Percentiles rank a stretch among this genome's conserved stretches.
These are phyloP conservation scores for Debaryomyces maramus DNA, from an alignment of 805 yeast species.

Conservation along the genomic window DNA sequence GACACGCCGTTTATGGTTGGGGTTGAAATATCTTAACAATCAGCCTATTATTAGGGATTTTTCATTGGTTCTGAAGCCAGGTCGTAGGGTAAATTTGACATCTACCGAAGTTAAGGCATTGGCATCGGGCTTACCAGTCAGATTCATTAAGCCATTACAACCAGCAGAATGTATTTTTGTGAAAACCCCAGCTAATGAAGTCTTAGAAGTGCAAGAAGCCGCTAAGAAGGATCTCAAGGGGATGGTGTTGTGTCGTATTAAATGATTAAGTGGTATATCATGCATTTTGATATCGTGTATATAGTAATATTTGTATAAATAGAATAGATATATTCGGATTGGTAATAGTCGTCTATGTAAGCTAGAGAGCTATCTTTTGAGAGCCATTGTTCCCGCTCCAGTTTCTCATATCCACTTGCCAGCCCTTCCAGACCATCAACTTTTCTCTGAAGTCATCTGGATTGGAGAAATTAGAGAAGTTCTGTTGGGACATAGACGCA, in stretches of 20 bases:
- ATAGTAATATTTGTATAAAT: conserved; percentile 6
- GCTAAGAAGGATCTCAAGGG: conserved; percentile 71
- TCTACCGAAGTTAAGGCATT: conserved; percentile 66
- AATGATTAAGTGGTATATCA: conserved; percentile 20
- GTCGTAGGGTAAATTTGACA: conserved; percentile 65
- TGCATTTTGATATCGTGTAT: conserved; percentile 6
- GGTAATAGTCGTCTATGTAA: background rate
- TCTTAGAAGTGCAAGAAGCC: conserved; percentile 85
- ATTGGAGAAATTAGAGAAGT: conserved; percentile 12
- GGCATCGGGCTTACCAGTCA: conserved; percentile 72
- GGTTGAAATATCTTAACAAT: conserved; percentile 81
- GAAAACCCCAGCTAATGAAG: conserved; percentile 42
- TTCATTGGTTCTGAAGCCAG: conserved; percentile 80
- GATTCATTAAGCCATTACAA: conserved; percentile 75
- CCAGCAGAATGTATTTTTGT: conserved; percentile 89
- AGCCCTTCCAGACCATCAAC: conserved; percentile 72
- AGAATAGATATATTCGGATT: conserved; percentile 3
- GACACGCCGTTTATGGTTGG: conserved; percentile 87
- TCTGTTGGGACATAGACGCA: conserved; percentile 27
- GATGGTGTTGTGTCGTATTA: conserved; percentile 78
- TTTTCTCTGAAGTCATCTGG: conserved; percentile 57
- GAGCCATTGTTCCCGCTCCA: conserved; percentile 71
- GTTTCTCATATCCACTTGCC: conserved; percentile 81
- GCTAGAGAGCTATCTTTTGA: conserved; percentile 30
- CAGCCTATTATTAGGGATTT: conserved; percentile 73